These are phyloP conservation scores for Lactifluus piperatus DNA, from an alignment of 768 basidiomycete genomes.

Conservation along the genomic window DNA sequence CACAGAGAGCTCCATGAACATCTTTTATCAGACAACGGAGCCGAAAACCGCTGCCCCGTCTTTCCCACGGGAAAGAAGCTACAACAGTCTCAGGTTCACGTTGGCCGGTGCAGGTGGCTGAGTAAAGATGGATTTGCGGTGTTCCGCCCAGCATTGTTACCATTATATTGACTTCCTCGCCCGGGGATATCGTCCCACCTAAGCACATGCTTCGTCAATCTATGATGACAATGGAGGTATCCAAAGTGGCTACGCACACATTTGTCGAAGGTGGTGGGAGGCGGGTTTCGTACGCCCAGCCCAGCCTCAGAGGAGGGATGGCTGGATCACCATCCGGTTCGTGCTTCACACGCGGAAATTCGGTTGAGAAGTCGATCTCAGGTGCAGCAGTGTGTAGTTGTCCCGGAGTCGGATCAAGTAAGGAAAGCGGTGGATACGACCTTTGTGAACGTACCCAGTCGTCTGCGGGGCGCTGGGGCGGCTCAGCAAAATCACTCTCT, in stretches of 20 bases:
- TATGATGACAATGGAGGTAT: not conserved
- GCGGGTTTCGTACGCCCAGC: slow-evolving; percentile 1
- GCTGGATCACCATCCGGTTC: slow-evolving; percentile 4
- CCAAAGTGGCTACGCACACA: not conserved
- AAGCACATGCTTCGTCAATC: not conserved
- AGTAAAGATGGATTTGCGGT: not conserved
- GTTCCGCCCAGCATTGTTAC: not conserved
- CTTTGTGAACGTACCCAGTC: not conserved
- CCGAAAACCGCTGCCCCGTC: not conserved
- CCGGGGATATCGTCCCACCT: slow-evolving; percentile 1
- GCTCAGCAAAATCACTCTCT: not conserved
- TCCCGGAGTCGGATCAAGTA: not conserved
- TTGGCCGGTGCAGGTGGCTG: not conserved
- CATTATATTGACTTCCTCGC: not conserved
- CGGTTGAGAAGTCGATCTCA: not conserved
- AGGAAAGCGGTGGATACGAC: not conserved
- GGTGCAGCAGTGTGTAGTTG: not conserved
- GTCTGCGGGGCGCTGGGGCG: not conserved
- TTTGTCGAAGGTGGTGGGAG: not conserved
- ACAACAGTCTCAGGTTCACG: not conserved
- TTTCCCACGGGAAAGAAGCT: not conserved
- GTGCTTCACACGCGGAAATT: not conserved
- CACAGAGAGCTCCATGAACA: not conserved
- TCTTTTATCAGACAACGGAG: not conserved
- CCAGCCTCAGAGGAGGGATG: not conserved